Base-by-base conservation (phyloP, 306 rosid genomes). In the Cicer cuneatum region DNA sequence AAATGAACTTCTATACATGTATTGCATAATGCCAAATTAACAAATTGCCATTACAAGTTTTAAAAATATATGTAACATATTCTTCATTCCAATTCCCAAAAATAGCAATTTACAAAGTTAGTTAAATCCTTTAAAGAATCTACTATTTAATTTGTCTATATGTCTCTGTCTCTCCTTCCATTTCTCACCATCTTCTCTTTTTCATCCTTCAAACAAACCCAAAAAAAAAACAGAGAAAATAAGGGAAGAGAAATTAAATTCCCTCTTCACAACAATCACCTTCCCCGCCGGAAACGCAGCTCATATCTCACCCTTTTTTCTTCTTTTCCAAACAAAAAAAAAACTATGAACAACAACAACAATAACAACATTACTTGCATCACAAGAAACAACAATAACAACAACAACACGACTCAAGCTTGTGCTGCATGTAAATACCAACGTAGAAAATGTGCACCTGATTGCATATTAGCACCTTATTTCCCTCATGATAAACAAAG, bases 401-500 rank as follows among this genome's bases (percentile, higher is more conserved):
- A 73, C 87, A 84, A 61, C 66, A 90, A 69, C 77, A 91, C 88
- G 54, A 56, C 89, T 51, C 97, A 94, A 69, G 99, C 99, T 40
- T 94, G 99, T 47, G 99, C 97, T 39, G 93, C 96, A 0, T 94
- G 99, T 41, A 92, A 88, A n/a, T 88, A 90, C 87, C 99, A 87
- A 59, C 97, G 97, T 12, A 82, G 91, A 16, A 92, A 92, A 78
- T 94, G 99, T 64, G 92, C 96, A 0, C 86, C 99, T 0, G 97
- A 94, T 48, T 94, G 99, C 85, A 70, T 87, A 18, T 86, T 94
- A 0, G 96, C 99, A 7, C 99, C 99, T 12, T 94, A 82, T 51
- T 94, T 94, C 24, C 95, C 99, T 15, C 97, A 88, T 77, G 88
- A 90, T 65, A 86, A 86, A 9, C 95, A 85, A 7, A 78, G 82